These are phyloP conservation scores for Cutaneotrichosporon arboriforme DNA, from an alignment of 1,284 basidiomycete genomes.

Conservation along the genomic window DNA sequence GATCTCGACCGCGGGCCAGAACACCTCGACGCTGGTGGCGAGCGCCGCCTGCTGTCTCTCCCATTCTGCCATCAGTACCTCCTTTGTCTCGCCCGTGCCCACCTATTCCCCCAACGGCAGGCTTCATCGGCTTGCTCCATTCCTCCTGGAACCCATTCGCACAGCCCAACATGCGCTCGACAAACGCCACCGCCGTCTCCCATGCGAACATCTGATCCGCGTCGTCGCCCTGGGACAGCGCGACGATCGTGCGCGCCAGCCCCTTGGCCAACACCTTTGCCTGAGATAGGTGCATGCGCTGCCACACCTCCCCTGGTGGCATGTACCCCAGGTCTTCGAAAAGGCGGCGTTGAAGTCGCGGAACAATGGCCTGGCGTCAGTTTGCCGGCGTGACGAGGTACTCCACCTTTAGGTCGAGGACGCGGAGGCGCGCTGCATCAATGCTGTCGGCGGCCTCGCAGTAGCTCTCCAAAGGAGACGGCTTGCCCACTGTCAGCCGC, in stretches of 20 bases:
- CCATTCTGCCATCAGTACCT: conserved; percentile 19
- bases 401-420: conserved; percentile 23
- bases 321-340: conserved; percentile 11
- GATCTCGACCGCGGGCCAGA: conserved; percentile 22
- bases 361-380: conserved; percentile 5
- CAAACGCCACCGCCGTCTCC: conserved; percentile 18
- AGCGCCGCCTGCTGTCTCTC: conserved; percentile 24
- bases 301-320: background rate
- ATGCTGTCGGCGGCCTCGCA: conserved; percentile 17
- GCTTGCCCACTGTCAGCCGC: background rate
- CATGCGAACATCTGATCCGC: conserved; percentile 15
- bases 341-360: conserved; percentile 7
- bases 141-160: conserved; percentile 4
- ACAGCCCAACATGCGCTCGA: conserved; percentile 14
- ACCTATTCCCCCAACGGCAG: conserved; percentile 5
- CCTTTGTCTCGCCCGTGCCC: background rate
- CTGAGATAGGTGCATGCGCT: background rate
- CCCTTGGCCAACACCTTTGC: conserved; percentile 12
- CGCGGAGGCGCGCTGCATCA: conserved; percentile 15
- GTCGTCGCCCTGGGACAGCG: conserved; percentile 20
- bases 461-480: conserved; percentile 10
- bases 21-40: conserved; percentile 19
- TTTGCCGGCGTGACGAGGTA: background rate
- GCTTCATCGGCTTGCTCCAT: conserved; percentile 3
- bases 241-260: conserved; percentile 14